Evolutionary conservation across 345 rosid genomes (phyloP).

Genomic region (Euphorbia tirucalli): DNA sequence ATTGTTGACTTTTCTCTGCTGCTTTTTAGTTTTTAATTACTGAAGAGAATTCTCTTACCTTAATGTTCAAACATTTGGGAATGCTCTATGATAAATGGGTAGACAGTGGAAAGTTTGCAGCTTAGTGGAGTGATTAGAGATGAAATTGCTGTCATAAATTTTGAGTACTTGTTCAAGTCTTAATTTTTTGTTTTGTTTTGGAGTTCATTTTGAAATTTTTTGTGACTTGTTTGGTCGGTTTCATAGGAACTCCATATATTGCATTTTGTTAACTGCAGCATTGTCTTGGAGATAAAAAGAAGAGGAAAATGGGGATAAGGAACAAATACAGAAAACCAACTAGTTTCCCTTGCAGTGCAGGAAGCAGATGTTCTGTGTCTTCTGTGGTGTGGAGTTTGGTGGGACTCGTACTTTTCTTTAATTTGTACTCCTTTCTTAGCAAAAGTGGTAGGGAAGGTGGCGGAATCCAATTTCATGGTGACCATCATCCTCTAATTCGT

Average conservation of each 20-base stretch:
- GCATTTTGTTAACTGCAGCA: constrained; percentile 55
- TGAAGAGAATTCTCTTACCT: too few relatives aligned
- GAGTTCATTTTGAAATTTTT: constrained; percentile 1
- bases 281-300: constrained; percentile 52
- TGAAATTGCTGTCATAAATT: constrained; percentile 1
- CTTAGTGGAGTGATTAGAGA: neutral
- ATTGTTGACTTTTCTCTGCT: neutral
- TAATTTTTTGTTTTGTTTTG: neutral
- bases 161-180: neutral
- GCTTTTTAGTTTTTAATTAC: neutral
- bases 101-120: constrained; percentile 7
- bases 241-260: constrained; percentile 47
- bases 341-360: constrained; percentile 67
- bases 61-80: neutral
- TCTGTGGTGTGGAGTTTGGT: constrained; percentile 64
- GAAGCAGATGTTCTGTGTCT: constrained; percentile 63
- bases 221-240: constrained; percentile 28
- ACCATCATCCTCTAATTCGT: constrained; percentile 43
- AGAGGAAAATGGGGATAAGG: constrained; percentile 68
- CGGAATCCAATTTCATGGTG: constrained; percentile 37
- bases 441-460: constrained; percentile 36
- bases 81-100: neutral
- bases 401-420: constrained; percentile 60
- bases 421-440: constrained; percentile 47
- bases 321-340: constrained; percentile 75